Evolutionary conservation across 805 yeast species (phyloP), one percentile per base, ranked within the genome.

Genomic region (Candida nitratophila): DNA sequence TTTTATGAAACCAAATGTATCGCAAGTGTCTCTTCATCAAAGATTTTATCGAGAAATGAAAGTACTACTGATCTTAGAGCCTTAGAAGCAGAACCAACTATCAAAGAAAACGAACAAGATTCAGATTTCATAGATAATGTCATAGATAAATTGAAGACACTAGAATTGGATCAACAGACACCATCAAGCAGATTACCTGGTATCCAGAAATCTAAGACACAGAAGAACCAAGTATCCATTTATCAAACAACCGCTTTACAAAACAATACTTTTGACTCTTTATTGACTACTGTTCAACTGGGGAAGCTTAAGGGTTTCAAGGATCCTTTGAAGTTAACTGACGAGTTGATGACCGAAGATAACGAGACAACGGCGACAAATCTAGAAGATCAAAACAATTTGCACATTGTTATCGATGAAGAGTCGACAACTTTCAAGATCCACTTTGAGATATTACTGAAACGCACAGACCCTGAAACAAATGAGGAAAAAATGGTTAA

Each of bases 1-100:
- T 46, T 57, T 4, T 60, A 49, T 38, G 57, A 53, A 27, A 55
- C 62, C 1, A 52, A 50, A 27, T 50, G 59, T 43, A 32, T 52
- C 41, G 21, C 37, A 22, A 34, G 34, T 40, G 10, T 17, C 2
- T 26, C 32, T 17, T 39, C 48, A 2, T 39, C 41, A n/a, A 20
- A 20, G 26, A 10, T 20, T 19, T 27, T 24, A n/a, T 22, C 39
- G n/a, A 22, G 26, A 17, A 27, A 27, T 8, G 40, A 37, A n/a
- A 11, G 21, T 19, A 9, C 24, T 3, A 16, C 21, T n/a, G 36
- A 33, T 15, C 21, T 33, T 16, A 21, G 14, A 33, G 6, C 14
- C 11, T 11, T 20, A 4, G 6, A 19, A 12, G 38, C 16, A 4
- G 4, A 10, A 14, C 2, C 21, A 17, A 22, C n/a, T 12, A 26